These are phyloP conservation scores for Chalaropsis ovoidea DNA, from an alignment of 2,329 filamentous ascomycete genomes.

Conservation along the genomic window DNA sequence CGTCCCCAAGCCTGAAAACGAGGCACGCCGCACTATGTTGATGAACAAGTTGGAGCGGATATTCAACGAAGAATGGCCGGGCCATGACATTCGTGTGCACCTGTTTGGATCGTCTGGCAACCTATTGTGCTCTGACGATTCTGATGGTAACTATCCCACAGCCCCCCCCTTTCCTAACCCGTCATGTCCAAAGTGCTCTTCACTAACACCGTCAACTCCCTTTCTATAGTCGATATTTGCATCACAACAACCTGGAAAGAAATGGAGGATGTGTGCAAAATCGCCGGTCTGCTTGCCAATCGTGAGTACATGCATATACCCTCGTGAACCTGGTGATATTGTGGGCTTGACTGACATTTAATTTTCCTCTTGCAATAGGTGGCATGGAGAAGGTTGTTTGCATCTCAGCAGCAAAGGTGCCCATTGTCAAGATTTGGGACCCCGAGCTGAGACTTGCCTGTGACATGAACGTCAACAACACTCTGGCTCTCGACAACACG, in stretches of 20 bases:
- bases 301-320: slow-evolving; percentile 48
- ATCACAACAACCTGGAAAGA: slow-evolving; percentile 86
- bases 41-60: slow-evolving; percentile 81
- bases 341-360: not conserved
- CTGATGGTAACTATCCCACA: slow-evolving; percentile 58
- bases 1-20: slow-evolving; percentile 69
- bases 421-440: slow-evolving; percentile 98
- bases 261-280: slow-evolving; percentile 78
- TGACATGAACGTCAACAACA: slow-evolving; percentile 99
- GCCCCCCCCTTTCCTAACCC: not conserved
- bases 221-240: slow-evolving; percentile 77
- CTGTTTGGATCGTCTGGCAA: slow-evolving; percentile 98
- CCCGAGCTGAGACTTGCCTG: slow-evolving; percentile 80
- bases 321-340: not conserved
- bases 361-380: slow-evolving; percentile 44
- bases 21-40: slow-evolving; percentile 62
- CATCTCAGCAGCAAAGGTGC: slow-evolving; percentile 88
- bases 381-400: slow-evolving; percentile 96
- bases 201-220: not conserved
- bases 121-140: slow-evolving; percentile 85
- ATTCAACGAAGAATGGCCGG: slow-evolving; percentile 85
- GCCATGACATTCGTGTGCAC: slow-evolving; percentile 77
- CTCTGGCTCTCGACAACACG: slow-evolving; percentile 86
- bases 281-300: slow-evolving; percentile 74
- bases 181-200: not conserved